Evolutionary conservation across 352 stramenopile genomes (phyloP).

Genomic region (Globisporangium echinulatum): DNA sequence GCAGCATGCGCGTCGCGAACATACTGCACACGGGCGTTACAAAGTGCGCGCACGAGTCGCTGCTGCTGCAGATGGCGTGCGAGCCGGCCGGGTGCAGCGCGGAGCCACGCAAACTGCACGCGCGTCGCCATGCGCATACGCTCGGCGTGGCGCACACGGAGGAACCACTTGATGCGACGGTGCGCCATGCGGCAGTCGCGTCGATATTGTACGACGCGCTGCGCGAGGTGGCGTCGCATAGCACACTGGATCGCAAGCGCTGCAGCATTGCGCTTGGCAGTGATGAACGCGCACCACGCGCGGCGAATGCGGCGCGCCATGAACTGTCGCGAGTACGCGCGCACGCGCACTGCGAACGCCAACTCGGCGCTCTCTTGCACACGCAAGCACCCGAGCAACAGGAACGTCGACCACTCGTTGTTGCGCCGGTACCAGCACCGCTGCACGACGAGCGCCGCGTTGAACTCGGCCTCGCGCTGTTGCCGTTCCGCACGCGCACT

Average conservation of each 20-base stretch:
- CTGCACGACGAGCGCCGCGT: conserved; percentile 63
- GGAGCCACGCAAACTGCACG: conserved; percentile 76
- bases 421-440: conserved; percentile 76
- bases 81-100: conserved; percentile 39
- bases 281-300: conserved; percentile 26
- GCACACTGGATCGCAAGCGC: conserved; percentile 43
- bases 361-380: conserved; percentile 62
- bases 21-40: conserved; percentile 15
- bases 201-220: conserved; percentile 18
- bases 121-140: conserved; percentile 27
- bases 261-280: conserved; percentile 18
- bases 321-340: conserved; percentile 32
- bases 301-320: conserved; percentile 40
- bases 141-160: conserved; percentile 42
- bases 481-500: conserved; percentile 18
- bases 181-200: conserved; percentile 39
- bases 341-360: conserved; percentile 32
- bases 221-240: conserved; percentile 27
- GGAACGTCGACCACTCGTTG: conserved; percentile 80
- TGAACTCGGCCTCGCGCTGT: conserved; percentile 35
- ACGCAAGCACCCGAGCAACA: conserved; percentile 71
- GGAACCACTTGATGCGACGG: conserved; percentile 78
- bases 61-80: conserved; percentile 29
- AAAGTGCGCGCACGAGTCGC: conserved; percentile 11
- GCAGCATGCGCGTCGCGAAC: conserved; percentile 26